Evolutionary conservation across 306 rosid species (phyloP).

Genomic region (Prunus padus): DNA sequence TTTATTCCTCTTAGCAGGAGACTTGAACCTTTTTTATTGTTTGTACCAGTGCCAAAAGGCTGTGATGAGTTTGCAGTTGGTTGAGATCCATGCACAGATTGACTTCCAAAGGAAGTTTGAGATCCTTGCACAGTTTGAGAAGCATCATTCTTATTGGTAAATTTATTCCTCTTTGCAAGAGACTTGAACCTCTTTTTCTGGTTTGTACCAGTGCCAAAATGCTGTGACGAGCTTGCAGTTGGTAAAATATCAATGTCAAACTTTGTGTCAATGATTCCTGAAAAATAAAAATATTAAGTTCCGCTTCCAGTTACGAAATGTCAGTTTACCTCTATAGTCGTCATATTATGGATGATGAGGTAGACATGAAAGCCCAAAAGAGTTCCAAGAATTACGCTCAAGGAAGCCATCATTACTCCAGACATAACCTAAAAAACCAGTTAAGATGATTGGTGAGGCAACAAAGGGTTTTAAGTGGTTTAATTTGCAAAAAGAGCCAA

Average conservation of each 20-base stretch:
- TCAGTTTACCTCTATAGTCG: slow-evolving; percentile 79
- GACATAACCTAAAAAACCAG: slow-evolving; percentile 46
- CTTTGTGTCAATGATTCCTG: slow-evolving; percentile 11
- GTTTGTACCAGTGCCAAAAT: too few relatives aligned
- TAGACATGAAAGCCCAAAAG: slow-evolving; percentile 83
- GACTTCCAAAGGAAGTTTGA: too few relatives aligned
- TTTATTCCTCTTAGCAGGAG: too few relatives aligned
- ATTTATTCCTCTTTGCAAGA: too few relatives aligned
- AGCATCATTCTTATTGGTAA: too few relatives aligned
- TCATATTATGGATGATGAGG: slow-evolving; percentile 73
- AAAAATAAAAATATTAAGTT: background rate
- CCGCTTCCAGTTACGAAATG: slow-evolving; percentile 15
- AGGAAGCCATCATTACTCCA: slow-evolving; percentile 42
- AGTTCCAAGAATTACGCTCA: slow-evolving; percentile 61
- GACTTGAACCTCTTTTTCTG: too few relatives aligned
- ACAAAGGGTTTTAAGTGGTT: background rate
- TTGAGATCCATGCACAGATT: too few relatives aligned
- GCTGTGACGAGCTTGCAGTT: too few relatives aligned
- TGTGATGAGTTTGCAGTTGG: too few relatives aligned
- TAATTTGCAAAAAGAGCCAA: background rate
- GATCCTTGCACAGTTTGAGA: too few relatives aligned
- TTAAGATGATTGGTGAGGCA: background rate
- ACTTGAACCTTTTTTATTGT: too few relatives aligned
- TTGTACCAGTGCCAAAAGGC: too few relatives aligned
- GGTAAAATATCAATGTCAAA: slow-evolving; percentile 21